phyloP scores from a whole-genome alignment of 768 basidiomycete genomes.

The Boletus sp. region DNA sequence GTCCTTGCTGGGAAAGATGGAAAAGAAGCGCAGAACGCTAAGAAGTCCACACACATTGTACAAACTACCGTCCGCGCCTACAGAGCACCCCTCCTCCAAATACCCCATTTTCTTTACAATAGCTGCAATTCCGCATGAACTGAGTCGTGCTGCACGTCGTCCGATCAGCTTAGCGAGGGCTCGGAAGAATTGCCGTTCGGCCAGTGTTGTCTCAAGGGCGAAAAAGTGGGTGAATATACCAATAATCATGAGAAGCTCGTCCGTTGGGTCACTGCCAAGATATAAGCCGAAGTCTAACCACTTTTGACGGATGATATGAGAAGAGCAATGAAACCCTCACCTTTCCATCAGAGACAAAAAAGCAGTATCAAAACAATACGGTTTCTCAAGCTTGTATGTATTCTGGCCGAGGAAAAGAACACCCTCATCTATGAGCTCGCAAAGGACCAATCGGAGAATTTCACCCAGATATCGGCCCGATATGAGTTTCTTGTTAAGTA shows the following conservation, averaged over 20 bases:
- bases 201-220: constrained; percentile 91
- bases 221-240: constrained; percentile 98
- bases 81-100: constrained; percentile 84
- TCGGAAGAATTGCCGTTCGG: constrained; percentile 97
- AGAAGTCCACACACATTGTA: constrained; percentile 68
- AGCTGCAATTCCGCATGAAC: constrained; percentile 94
- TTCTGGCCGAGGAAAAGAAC: constrained; percentile 97
- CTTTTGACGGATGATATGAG: background rate
- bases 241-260: constrained; percentile 94
- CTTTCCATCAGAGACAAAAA: constrained; percentile 97
- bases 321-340: constrained; percentile 35
- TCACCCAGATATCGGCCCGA: constrained; percentile 96
- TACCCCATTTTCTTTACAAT: constrained; percentile 95
- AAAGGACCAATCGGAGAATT: constrained; percentile 91
- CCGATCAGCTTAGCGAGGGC: constrained; percentile 89
- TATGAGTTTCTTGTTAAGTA: constrained; percentile 73
- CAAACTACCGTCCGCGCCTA: constrained; percentile 92
- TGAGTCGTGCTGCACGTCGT: constrained; percentile 84
- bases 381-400: constrained; percentile 95
- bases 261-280: constrained; percentile 78
- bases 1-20: background rate
- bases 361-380: constrained; percentile 93
- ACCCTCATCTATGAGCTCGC: constrained; percentile 95
- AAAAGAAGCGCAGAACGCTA: background rate
- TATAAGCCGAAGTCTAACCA: background rate